These are phyloP conservation scores for Tuber microsphaerosporum DNA, from an alignment of 495 filamentous ascomycete genomes.

Conservation along the genomic window DNA sequence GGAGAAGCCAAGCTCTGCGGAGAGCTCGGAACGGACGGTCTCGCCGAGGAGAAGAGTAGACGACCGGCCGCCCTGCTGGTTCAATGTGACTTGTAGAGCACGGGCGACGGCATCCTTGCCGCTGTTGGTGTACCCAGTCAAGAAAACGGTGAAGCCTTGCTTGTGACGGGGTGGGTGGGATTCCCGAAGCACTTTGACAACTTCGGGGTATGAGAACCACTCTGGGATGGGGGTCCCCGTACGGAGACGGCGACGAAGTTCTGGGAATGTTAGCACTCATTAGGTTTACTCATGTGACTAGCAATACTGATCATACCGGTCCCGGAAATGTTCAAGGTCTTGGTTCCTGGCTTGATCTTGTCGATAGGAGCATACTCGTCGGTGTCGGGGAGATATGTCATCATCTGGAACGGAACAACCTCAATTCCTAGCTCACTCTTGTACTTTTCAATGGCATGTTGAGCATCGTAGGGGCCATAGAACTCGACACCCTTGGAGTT, in stretches of 20 bases:
- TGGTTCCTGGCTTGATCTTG: slow-evolving; percentile 70
- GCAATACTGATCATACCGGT: slow-evolving; percentile 14
- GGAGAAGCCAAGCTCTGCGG: slow-evolving; percentile 91
- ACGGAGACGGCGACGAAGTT: slow-evolving; percentile 81
- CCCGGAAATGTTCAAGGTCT: slow-evolving; percentile 93
- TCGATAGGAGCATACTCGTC: slow-evolving; percentile 94
- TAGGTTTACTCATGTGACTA: not conserved
- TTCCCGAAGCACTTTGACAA: slow-evolving; percentile 89
- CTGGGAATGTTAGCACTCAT: slow-evolving; percentile 48
- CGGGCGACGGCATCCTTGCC: slow-evolving; percentile 95
- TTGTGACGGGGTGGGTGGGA: slow-evolving; percentile 79
- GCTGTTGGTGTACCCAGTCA: slow-evolving; percentile 91
- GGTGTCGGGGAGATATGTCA: slow-evolving; percentile 94
- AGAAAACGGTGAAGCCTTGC: slow-evolving; percentile 97
- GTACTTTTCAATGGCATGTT: slow-evolving; percentile 96
- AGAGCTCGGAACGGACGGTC: slow-evolving; percentile 86
- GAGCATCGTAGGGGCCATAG: slow-evolving; percentile 98
- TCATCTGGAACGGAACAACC: slow-evolving; percentile 98
- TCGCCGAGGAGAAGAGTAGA: slow-evolving; percentile 92
- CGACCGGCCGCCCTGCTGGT: slow-evolving; percentile 93
- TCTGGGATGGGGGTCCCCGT: slow-evolving; percentile 90
- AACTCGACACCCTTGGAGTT: slow-evolving; percentile 95
- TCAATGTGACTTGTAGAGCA: slow-evolving; percentile 91
- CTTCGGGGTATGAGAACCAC: slow-evolving; percentile 99
- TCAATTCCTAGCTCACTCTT: slow-evolving; percentile 91